A percentile compares a stretch with the other conserved stretches of the same genome.
These are phyloP conservation scores for Alternaria viburni DNA, from an alignment of 2,329 filamentous ascomycete species.

Conservation along the genomic window DNA sequence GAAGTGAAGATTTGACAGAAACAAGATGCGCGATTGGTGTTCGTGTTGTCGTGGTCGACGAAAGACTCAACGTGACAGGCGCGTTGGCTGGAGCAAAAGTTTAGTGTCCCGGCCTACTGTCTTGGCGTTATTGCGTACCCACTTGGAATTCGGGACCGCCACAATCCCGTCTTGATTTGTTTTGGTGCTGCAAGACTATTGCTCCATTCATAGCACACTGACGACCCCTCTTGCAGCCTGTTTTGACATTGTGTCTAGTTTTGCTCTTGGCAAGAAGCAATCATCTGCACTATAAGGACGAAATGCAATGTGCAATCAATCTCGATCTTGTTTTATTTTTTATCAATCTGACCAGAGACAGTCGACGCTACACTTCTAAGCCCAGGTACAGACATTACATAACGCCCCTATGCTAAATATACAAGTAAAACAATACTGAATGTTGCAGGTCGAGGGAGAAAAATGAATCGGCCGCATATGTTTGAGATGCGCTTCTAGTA, in stretches of 20 bases:
- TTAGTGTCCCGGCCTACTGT: conserved; percentile 34
- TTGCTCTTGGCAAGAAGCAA: background rate
- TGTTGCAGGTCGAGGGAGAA: conserved; percentile 5
- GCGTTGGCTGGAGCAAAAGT: conserved; percentile 42
- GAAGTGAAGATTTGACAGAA: conserved; percentile 16
- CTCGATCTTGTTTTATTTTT: conserved; percentile 31
- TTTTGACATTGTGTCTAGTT: background rate
- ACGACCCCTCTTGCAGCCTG: background rate
- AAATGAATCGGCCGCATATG: conserved; percentile 12
- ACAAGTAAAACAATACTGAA: conserved; percentile 10
- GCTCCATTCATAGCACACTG: background rate
- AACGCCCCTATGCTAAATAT: conserved; percentile 15
- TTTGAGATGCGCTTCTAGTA: conserved; percentile 9
- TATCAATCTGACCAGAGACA: conserved; percentile 25
- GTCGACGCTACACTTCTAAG: conserved; percentile 14
- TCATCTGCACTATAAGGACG: background rate
- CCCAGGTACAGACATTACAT: conserved; percentile 20
- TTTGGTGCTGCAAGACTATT: background rate
- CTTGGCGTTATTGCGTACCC: conserved; percentile 26
- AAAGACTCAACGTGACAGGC: conserved; percentile 16
- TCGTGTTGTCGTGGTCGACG: conserved; percentile 19
- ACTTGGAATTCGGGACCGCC: background rate
- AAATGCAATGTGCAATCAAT: conserved; percentile 23
- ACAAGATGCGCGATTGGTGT: conserved; percentile 17
- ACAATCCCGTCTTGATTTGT: background rate